These are phyloP conservation scores for Xylariaceae sp. DNA, from an alignment of 2,329 filamentous ascomycete genomes.

Conservation along the genomic window DNA sequence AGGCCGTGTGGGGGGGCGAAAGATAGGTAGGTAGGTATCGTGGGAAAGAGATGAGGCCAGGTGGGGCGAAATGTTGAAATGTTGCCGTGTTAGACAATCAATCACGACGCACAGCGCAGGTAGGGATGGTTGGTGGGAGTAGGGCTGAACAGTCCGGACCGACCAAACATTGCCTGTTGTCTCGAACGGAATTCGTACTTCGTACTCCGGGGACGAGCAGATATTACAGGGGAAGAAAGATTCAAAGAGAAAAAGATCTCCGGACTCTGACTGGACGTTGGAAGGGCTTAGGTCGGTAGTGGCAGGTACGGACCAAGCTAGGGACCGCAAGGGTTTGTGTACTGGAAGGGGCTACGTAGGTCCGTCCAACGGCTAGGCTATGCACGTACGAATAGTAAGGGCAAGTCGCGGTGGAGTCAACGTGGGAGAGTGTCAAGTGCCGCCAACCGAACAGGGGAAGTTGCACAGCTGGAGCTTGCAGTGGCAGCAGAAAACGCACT, in stretches of 20 bases:
- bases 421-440: not conserved
- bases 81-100: conserved; percentile 6
- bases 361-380: too few species aligned
- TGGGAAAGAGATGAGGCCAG: conserved; percentile 1
- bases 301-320: too few species aligned
- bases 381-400: not conserved
- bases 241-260: not conserved
- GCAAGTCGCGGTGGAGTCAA: conserved; percentile 5
- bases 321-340: too few species aligned
- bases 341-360: too few species aligned
- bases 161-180: conserved; percentile 14
- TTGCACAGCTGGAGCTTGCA: not conserved
- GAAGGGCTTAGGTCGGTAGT: too few species aligned
- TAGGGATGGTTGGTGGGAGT: conserved; percentile 1
- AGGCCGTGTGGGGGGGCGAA: not conserved
- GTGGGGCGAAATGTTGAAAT: conserved; percentile 3
- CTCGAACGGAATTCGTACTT: conserved; percentile 4
- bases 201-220: not conserved
- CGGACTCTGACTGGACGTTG: conserved; percentile 6
- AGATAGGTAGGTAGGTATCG: not conserved
- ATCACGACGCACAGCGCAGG: not conserved
- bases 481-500: not conserved
- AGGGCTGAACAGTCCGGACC: not conserved
- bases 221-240: not conserved
- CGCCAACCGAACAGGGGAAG: not conserved